Base-by-base conservation (phyloP, 768 basidiomycete species). In the Rhizopogon vesiculosus region DNA sequence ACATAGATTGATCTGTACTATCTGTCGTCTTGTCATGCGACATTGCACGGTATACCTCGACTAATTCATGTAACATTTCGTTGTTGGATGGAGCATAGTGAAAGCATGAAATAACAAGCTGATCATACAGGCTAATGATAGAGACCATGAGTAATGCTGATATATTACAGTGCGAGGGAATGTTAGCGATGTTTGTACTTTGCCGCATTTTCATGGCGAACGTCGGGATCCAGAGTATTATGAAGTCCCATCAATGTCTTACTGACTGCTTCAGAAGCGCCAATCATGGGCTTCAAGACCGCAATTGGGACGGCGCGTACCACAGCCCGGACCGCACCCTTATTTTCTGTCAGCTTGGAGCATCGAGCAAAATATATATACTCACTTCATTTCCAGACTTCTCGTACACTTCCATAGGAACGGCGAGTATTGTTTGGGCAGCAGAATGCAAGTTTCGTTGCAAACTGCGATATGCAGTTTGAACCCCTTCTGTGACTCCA, bases 321-420 rank as follows among this genome's bases (percentile, higher is more conserved):
- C 28, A 99, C 95, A 22, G 96, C 91, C 54, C 87, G 88, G 19
- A 95, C 89, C 51, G 95, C 85, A 3, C 94, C 95, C 94, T 98
- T 1, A 51, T 7, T 52, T 51, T 13, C 46, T 44, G 40, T 56
- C 29, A 29, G 28, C 18, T 35, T 38, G 12, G 13, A 15, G 5
- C 13, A 48, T 22, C 33, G 5, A 48, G 18, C 15, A 22, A 48
- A 1, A 9, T 25, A 42, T 18, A 42, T 18, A 1, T 12, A 74
- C 81, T 63, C 61, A 89, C 95, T 81, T 97, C 91, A 55, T 87
- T 89, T 7, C 93, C 92, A 9, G 93, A 90, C 57, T 90, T 79
- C 71, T 99, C 97, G 62, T 98, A 96, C 10, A 98, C 93, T 70
- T 98, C 97, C 96, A 98, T 98, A 1, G 97, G 97, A 1, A 99